These are phyloP conservation scores for Epichloe typhina DNA, from an alignment of 2,329 filamentous ascomycete species.

Conservation along the genomic window DNA sequence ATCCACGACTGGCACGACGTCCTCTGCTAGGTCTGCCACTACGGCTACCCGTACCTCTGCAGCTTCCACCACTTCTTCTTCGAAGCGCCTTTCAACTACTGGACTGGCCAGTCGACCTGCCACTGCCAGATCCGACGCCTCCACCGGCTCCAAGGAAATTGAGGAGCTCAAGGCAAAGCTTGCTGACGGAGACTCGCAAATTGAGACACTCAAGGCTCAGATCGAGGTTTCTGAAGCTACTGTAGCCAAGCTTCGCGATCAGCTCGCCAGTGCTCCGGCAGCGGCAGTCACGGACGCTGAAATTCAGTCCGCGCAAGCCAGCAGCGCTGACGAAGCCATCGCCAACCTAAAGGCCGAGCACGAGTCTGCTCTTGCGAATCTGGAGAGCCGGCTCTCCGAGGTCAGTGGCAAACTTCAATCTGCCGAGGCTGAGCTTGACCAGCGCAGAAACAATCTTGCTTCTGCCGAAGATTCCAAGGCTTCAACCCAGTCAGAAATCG, in stretches of 20 bases:
- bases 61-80: slow-evolving; percentile 26
- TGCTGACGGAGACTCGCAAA: slow-evolving; percentile 42
- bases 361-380: slow-evolving; percentile 31
- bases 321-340: slow-evolving; percentile 26
- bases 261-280: slow-evolving; percentile 30
- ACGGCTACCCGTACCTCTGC: slow-evolving; percentile 23
- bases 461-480: slow-evolving; percentile 37
- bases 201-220: slow-evolving; percentile 42
- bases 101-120: slow-evolving; percentile 22
- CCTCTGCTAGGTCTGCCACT: slow-evolving; percentile 22
- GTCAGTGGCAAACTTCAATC: slow-evolving; percentile 35
- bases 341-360: slow-evolving; percentile 37
- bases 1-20: slow-evolving; percentile 13
- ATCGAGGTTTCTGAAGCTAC: slow-evolving; percentile 42
- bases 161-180: slow-evolving; percentile 49
- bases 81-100: slow-evolving; percentile 44
- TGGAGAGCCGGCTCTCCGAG: slow-evolving; percentile 35
- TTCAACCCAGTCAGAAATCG: slow-evolving; percentile 33
- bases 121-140: slow-evolving; percentile 24
- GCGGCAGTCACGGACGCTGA: slow-evolving; percentile 23
- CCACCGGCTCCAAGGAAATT: slow-evolving; percentile 38
- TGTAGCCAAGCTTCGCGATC: slow-evolving; percentile 39
- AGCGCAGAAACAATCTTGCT: slow-evolving; percentile 34
- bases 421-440: slow-evolving; percentile 37
- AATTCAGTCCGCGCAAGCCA: slow-evolving; percentile 26